Evolutionary conservation across 2,329 filamentous ascomycete species (phyloP).

Genomic region (Sclerotinia trifoliorum): DNA sequence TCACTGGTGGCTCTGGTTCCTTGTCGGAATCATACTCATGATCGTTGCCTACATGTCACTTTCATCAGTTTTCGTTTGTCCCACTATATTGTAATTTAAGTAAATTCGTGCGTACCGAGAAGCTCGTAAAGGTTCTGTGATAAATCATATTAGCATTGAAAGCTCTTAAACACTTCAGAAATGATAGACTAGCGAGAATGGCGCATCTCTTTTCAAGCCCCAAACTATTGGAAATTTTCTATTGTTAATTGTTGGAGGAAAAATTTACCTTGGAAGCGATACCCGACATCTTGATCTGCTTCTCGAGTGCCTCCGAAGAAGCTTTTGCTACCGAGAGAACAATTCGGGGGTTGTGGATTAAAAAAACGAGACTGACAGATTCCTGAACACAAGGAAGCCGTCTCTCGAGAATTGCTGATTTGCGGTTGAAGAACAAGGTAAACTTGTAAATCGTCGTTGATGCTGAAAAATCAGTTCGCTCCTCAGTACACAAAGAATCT

Average conservation of each 20-base stretch:
- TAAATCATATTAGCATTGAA: slow-evolving; percentile 42
- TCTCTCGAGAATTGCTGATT: slow-evolving; percentile 39
- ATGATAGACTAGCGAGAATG: slow-evolving; percentile 14
- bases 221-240: slow-evolving; percentile 15
- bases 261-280: slow-evolving; percentile 42
- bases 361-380: slow-evolving; percentile 41
- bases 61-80: slow-evolving; percentile 36
- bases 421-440: slow-evolving; percentile 24
- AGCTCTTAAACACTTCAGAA: slow-evolving; percentile 25
- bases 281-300: slow-evolving; percentile 42
- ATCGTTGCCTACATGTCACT: slow-evolving; percentile 50
- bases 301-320: slow-evolving; percentile 43
- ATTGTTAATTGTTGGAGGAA: slow-evolving; percentile 1
- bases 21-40: slow-evolving; percentile 67
- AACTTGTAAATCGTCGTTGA: slow-evolving; percentile 22
- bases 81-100: slow-evolving; percentile 27
- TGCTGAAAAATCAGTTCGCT: slow-evolving; percentile 19
- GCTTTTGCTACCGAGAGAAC: slow-evolving; percentile 42
- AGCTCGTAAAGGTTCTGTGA: slow-evolving; percentile 93
- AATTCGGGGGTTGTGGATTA: slow-evolving; percentile 36
- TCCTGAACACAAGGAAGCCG: slow-evolving; percentile 41
- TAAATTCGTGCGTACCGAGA: slow-evolving; percentile 69
- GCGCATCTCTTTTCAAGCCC: slow-evolving; percentile 26
- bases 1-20: slow-evolving; percentile 73
- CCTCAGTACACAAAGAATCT: slow-evolving; percentile 24